Conservation (phyloP, 2,329 filamentous ascomycete species). For the Fusarium tupiense region DNA sequence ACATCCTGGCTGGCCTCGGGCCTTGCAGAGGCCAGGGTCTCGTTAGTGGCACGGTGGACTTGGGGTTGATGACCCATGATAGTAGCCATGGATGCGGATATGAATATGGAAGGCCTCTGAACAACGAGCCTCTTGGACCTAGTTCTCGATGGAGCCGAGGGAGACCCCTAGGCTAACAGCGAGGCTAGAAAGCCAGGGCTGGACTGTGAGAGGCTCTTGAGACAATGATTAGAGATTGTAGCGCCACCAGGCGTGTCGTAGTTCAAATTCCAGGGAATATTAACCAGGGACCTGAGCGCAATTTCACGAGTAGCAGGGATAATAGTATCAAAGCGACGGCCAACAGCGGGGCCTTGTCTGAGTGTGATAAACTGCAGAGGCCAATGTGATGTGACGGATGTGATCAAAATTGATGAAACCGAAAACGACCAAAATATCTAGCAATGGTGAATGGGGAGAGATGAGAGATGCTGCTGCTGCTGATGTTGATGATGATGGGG, state of each 20-base stretch:
- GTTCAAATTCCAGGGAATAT: constrained; percentile 26
- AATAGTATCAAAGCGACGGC: constrained; percentile 22
- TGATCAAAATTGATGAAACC: constrained; percentile 26
- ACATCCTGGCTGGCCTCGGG: constrained; percentile 27
- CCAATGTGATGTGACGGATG: constrained; percentile 12
- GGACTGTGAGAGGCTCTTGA: constrained; percentile 25
- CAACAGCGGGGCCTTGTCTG: constrained; percentile 38
- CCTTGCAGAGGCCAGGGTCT: constrained; percentile 21
- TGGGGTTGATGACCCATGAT: constrained; percentile 36
- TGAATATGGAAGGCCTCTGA: neutral
- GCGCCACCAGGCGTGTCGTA: constrained; percentile 31
- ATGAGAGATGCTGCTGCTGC: constrained; percentile 1
- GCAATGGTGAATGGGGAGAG: constrained; percentile 20
- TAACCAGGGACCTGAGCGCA: constrained; percentile 32
- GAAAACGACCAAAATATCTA: constrained; percentile 26
- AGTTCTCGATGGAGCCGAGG: constrained; percentile 17
- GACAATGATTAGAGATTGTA: constrained; percentile 29
- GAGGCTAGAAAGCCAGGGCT: constrained; percentile 10
- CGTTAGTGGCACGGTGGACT: constrained; percentile 29
- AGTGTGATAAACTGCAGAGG: constrained; percentile 1
- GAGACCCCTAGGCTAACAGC: constrained; percentile 15
- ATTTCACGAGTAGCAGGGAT: constrained; percentile 43
- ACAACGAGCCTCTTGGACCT: neutral
- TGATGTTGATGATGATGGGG: constrained; percentile 15
- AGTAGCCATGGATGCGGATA: constrained; percentile 16